A percentile compares a stretch with the other conserved stretches of the same genome.
Evolutionary conservation across 2,329 filamentous ascomycete genomes (phyloP).

Genomic region (Mycocentrospora acerina): DNA sequence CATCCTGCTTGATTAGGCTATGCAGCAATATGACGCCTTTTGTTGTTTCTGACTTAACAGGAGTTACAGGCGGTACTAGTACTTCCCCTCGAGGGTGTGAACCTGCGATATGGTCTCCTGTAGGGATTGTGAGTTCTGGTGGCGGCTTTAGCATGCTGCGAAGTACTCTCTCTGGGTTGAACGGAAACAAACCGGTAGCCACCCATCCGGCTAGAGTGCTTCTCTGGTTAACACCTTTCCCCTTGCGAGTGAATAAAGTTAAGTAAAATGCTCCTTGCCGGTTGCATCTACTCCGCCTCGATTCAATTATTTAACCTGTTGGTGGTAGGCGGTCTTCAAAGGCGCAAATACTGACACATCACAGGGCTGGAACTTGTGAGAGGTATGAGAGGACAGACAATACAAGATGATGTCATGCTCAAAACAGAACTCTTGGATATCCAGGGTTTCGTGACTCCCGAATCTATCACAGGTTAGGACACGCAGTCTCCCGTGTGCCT

Average conservation of each 20-base stretch:
- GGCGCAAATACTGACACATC: slow-evolving; percentile 9
- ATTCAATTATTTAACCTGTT: slow-evolving; percentile 10
- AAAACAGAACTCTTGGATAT: slow-evolving; percentile 36
- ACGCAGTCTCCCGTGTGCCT: slow-evolving; percentile 32
- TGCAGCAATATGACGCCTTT: slow-evolving; percentile 21
- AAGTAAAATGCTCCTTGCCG: no score
- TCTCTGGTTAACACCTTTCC: slow-evolving; percentile 14
- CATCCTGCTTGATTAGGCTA: slow-evolving; percentile 17
- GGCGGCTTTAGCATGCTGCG: slow-evolving; percentile 24
- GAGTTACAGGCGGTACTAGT: slow-evolving; percentile 31
- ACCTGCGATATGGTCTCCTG: neutral
- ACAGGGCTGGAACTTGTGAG: slow-evolving; percentile 17
- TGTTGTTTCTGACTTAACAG: slow-evolving; percentile 15
- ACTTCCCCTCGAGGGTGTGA: slow-evolving; percentile 18
- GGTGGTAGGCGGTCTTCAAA: slow-evolving; percentile 14
- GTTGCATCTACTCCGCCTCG: no score
- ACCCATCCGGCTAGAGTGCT: slow-evolving; percentile 28
- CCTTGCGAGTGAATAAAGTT: slow-evolving; percentile 21
- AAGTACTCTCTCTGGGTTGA: slow-evolving; percentile 26
- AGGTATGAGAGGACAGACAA: slow-evolving; percentile 12
- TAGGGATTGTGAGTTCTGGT: slow-evolving; percentile 13
- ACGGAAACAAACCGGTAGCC: slow-evolving; percentile 22
- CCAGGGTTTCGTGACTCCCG: slow-evolving; percentile 37
- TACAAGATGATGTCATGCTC: slow-evolving; percentile 26
- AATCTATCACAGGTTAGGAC: slow-evolving; percentile 42